Evolutionary conservation across 2,329 filamentous ascomycete species (phyloP).

Genomic region (Parascedosporium putredinis): DNA sequence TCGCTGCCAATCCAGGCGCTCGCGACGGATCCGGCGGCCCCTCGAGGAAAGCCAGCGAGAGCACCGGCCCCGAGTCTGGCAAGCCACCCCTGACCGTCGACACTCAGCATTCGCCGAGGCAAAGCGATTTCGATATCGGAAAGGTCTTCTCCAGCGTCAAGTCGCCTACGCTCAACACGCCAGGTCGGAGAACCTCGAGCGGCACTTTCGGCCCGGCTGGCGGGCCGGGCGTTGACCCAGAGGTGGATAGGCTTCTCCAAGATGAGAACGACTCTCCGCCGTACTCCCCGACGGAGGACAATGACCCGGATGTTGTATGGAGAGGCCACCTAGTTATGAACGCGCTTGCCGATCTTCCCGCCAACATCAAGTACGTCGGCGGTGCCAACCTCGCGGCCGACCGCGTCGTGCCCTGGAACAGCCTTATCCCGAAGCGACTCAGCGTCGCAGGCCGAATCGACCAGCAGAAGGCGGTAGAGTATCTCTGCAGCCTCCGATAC

Average conservation of each 20-base stretch:
- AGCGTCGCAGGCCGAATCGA: constrained; percentile 72
- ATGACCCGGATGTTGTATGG: constrained; percentile 68
- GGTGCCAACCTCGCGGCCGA: constrained; percentile 58
- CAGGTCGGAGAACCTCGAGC: constrained; percentile 36
- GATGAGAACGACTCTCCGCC: constrained; percentile 72
- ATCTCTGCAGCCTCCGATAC: constrained; percentile 78
- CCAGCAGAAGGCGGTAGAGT: constrained; percentile 74
- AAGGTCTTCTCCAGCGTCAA: constrained; percentile 77
- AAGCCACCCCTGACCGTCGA: constrained; percentile 15
- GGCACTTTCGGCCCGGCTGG: constrained; percentile 24
- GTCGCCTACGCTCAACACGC: constrained; percentile 49
- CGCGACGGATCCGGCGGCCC: constrained; percentile 23
- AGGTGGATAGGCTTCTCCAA: constrained; percentile 80
- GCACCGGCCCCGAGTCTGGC: constrained; percentile 19
- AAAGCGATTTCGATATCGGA: constrained; percentile 67
- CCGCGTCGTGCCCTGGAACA: constrained; percentile 57
- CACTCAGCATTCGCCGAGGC: constrained; percentile 42
- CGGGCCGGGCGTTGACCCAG: constrained; percentile 65
- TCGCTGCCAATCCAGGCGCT: background rate
- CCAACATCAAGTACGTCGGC: constrained; percentile 71
- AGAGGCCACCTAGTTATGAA: constrained; percentile 67
- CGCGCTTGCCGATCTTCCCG: constrained; percentile 62
- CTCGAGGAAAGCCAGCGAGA: constrained; percentile 8
- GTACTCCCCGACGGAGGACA: constrained; percentile 70
- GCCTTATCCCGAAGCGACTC: constrained; percentile 60